A percentile compares a stretch with the other conserved stretches of the same genome.
Evolutionary conservation across 129 eudicot species (phyloP).

Genomic region (Helichrysum umbraculigerum): DNA sequence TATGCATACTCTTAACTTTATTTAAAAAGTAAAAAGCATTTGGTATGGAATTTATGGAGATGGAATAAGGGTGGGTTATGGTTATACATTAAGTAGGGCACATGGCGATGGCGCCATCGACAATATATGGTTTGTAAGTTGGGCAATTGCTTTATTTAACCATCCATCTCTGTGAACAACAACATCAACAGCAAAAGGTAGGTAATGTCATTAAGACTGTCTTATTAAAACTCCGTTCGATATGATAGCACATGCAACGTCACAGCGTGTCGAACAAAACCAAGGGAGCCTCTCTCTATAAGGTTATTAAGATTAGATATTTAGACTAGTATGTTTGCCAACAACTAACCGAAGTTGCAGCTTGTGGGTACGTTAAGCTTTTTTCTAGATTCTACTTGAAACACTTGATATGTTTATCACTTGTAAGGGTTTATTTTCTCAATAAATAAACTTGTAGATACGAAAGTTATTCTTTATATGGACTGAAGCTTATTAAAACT

Average conservation of each 20-base stretch:
- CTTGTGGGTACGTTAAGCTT: too few relatives aligned
- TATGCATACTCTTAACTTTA: not conserved
- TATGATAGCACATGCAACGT: not conserved
- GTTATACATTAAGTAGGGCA: constrained; percentile 23
- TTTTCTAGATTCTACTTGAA: too few relatives aligned
- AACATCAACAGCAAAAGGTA: constrained; percentile 4
- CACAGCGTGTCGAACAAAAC: not conserved
- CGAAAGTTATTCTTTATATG: too few relatives aligned
- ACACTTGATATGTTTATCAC: too few relatives aligned
- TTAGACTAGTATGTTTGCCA: too few relatives aligned
- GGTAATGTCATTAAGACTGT: not conserved
- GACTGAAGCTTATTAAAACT: too few relatives aligned
- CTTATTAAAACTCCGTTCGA: not conserved
- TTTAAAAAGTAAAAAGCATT: not conserved
- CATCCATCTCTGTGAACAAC: constrained; percentile 14
- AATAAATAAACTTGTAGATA: too few relatives aligned
- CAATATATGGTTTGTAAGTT: constrained; percentile 15
- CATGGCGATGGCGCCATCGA: not conserved
- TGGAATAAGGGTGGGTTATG: constrained; percentile 29
- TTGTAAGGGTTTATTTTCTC: too few relatives aligned
- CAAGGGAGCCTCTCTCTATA: too few relatives aligned
- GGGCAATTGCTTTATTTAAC: constrained; percentile 29
- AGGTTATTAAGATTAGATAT: too few relatives aligned
- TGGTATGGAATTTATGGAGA: constrained; percentile 20
- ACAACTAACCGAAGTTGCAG: too few relatives aligned